A percentile compares a stretch with the other conserved stretches of the same genome.
Conservation (phyloP, 2,329 filamentous ascomycete species). For the Calcarisporium arbuscula region DNA sequence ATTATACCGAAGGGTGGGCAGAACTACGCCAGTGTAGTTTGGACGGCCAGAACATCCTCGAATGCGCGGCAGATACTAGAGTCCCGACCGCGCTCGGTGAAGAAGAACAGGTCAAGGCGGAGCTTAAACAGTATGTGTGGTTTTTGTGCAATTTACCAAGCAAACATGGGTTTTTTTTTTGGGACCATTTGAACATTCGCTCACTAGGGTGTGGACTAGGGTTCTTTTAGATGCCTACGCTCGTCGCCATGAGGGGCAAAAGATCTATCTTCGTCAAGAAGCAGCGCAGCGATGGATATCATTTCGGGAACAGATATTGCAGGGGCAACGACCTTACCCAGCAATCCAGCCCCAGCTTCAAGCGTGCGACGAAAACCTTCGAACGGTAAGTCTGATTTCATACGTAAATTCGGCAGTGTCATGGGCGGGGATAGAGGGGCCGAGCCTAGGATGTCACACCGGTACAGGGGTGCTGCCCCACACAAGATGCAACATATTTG, state of each 20-base stretch:
- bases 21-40: conserved; percentile 55
- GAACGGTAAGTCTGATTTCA: conserved; percentile 38
- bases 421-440: too few species aligned
- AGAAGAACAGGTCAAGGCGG: conserved; percentile 55
- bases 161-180: conserved; percentile 2
- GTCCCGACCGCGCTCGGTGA: conserved; percentile 48
- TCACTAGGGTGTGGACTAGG: conserved; percentile 29
- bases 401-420: too few species aligned
- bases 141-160: too few species aligned
- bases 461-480: too few species aligned
- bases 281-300: conserved; percentile 56
- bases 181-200: conserved; percentile 1
- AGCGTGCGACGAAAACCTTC: conserved; percentile 50
- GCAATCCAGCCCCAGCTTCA: conserved; percentile 42
- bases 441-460: too few species aligned
- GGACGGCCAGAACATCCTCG: conserved; percentile 59
- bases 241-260: conserved; percentile 56
- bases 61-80: conserved; percentile 55
- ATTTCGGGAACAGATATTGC: conserved; percentile 46
- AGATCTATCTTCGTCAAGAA: conserved; percentile 56
- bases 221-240: conserved; percentile 55
- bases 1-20: conserved; percentile 58
- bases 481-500: too few species aligned
- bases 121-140: conserved; percentile 53
- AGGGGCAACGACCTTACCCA: conserved; percentile 41